Base-by-base conservation (phyloP, 306 rosid genomes). In the Rosa lucieae region DNA sequence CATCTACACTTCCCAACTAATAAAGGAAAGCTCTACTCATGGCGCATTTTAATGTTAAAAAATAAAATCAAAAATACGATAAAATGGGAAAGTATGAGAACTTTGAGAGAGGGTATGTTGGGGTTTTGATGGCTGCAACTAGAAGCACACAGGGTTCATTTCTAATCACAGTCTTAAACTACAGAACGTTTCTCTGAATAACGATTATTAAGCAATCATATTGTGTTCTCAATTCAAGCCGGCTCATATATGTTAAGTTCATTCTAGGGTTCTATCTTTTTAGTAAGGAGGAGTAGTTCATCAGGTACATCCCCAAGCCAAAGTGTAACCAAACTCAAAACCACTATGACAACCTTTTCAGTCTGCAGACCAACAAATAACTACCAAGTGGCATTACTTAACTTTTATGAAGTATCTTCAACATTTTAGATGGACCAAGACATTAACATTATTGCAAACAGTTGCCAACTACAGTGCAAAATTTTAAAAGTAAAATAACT, bases 391-490 rank as follows among this genome's bases (percentile, higher is more conserved):
- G 23, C 35, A 48, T 23, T 46, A 23, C 58, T 47, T 21, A 23
- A 70, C n/a, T 47, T 58, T 61, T 59, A 42, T 12, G 9, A 42
- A 75, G 20, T 47, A 12, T 6, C 32, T 59, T 42, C 23, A 59
- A 26, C 43, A 75, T 23, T 23, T 75, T 44, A 43, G 70, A 75
- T 39, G 68, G 42, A 40, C 18, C 29, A 18, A 51, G 48, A 72
- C 20, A 32, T 51, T 8, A 72, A 17, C 2, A 40, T 21, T n/a
- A 29, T 56, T 44, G 29, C 37, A 74, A 58, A 1, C 15, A 21
- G 67, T 56, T 14, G n/a, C 67, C 62, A 51, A 71, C 75, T 74
- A 21, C 43, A 23, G 56, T 43, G 42, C 68, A 23, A 58, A 56
- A 51, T 35, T 32, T 32, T 32, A 32, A 11, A 53, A 55, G 10